phyloP scores from a whole-genome alignment of 306 rosid genomes.

The Trichosanthes cucumerina region DNA sequence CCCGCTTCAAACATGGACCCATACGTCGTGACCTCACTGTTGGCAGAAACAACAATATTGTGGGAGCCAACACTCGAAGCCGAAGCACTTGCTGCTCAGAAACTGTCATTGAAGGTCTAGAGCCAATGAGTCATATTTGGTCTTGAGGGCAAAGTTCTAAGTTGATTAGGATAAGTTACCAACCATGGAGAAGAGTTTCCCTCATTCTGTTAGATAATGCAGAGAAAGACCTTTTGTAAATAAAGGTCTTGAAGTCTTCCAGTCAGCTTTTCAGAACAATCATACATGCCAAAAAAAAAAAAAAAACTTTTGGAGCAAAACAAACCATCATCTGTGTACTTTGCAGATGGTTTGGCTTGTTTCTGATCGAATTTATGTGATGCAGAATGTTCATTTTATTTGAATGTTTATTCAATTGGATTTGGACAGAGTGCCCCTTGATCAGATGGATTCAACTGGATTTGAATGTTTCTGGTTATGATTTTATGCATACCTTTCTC shows the following conservation, averaged over 20 bases:
- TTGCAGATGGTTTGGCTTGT: not conserved
- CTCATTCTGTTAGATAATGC: conserved; percentile 31
- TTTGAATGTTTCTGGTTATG: too few species aligned
- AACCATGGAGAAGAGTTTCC: conserved; percentile 15
- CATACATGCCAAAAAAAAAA: not conserved
- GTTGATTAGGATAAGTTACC: not conserved
- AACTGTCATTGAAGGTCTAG: conserved; percentile 67
- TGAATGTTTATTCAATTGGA: conserved; percentile 12
- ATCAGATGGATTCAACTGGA: too few species aligned
- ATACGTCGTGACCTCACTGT: conserved; percentile 62
- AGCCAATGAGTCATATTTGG: not conserved
- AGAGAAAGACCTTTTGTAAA: conserved; percentile 34
- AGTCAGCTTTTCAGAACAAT: conserved; percentile 17
- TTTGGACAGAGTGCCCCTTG: not conserved
- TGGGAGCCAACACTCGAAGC: conserved; percentile 98
- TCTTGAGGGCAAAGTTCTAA: not conserved
- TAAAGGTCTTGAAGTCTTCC: conserved; percentile 24
- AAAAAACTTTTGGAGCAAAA: conserved; percentile 4
- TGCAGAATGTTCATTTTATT: conserved; percentile 16
- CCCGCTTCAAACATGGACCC: conserved; percentile 99
- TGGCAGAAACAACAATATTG: conserved; percentile 72
- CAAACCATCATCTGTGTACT: not conserved
- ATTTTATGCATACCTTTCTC: not conserved
- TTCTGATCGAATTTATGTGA: not conserved
- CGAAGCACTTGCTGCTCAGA: conserved; percentile 97